These are phyloP conservation scores for Trichoderma polysporum DNA, from an alignment of 2,329 filamentous ascomycete species.

Conservation along the genomic window DNA sequence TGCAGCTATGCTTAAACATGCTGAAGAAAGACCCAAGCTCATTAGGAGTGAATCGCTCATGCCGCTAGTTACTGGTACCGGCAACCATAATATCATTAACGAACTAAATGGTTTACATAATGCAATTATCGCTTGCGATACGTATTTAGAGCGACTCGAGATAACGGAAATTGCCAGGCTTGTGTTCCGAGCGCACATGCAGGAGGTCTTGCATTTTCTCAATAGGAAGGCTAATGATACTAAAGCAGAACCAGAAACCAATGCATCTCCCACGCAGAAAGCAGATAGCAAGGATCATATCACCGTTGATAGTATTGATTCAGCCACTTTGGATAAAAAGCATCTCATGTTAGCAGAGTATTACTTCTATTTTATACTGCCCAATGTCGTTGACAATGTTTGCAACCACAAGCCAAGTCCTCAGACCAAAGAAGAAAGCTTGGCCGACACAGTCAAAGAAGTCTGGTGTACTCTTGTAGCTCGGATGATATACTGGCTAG, in stretches of 20 bases:
- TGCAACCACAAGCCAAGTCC: background rate
- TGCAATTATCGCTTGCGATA: too few species aligned
- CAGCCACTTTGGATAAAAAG: background rate
- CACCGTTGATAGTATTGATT: background rate
- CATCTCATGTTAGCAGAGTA: background rate
- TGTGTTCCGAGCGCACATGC: background rate
- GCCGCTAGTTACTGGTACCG: too few species aligned
- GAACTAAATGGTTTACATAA: background rate
- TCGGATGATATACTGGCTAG: background rate
- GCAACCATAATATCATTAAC: too few species aligned
- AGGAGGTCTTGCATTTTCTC: background rate
- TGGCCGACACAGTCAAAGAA: background rate
- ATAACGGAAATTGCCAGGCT: too few species aligned
- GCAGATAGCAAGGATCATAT: background rate
- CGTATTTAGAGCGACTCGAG: too few species aligned
- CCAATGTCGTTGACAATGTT: background rate
- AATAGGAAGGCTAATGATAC: too few species aligned
- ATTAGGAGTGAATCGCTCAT: too few species aligned
- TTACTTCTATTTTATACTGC: background rate
- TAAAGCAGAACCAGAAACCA: too few species aligned
- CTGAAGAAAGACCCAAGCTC: too few species aligned
- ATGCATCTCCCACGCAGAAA: background rate
- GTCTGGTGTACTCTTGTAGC: background rate
- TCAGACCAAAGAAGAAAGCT: too few species aligned
- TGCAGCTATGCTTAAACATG: too few species aligned